These are phyloP conservation scores for Dothideomycetidae sp. DNA, from an alignment of 2,329 filamentous ascomycete genomes.

Conservation along the genomic window DNA sequence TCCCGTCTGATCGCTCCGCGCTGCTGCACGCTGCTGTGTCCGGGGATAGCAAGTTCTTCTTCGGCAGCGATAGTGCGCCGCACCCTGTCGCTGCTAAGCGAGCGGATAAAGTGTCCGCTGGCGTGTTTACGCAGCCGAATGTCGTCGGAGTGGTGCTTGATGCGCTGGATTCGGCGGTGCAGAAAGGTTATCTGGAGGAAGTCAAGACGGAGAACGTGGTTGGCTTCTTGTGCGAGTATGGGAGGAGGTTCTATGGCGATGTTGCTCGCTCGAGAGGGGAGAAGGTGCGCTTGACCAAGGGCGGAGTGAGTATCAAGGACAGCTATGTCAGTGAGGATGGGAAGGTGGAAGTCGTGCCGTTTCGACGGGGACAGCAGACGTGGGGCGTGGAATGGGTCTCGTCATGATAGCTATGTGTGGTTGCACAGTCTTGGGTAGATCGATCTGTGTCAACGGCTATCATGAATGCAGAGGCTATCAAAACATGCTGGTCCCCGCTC, in stretches of 20 bases:
- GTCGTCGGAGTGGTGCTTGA: slow-evolving; percentile 51
- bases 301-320: slow-evolving; percentile 40
- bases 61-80: slow-evolving; percentile 62
- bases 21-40: slow-evolving; percentile 50
- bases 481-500: too few relatives aligned
- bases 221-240: slow-evolving; percentile 44
- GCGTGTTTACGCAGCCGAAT: slow-evolving; percentile 67
- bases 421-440: too few relatives aligned
- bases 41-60: slow-evolving; percentile 54
- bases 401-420: too few relatives aligned
- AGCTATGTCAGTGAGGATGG: slow-evolving; percentile 40
- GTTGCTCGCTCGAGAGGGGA: slow-evolving; percentile 32
- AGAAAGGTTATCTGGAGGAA: slow-evolving; percentile 40
- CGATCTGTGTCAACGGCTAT: too few relatives aligned
- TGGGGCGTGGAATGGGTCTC: slow-evolving; percentile 39
- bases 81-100: slow-evolving; percentile 48
- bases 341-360: slow-evolving; percentile 48
- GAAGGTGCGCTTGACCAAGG: slow-evolving; percentile 44
- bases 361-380: slow-evolving; percentile 46
- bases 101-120: slow-evolving; percentile 47
- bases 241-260: slow-evolving; percentile 41
- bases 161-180: slow-evolving; percentile 48
- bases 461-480: too few relatives aligned
- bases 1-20: slow-evolving; percentile 56
- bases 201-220: slow-evolving; percentile 41